Percentiles rank a stretch among this genome's conserved stretches.
phyloP scores from a whole-genome alignment of 768 basidiomycete genomes.

The Tulasnella sp. region DNA sequence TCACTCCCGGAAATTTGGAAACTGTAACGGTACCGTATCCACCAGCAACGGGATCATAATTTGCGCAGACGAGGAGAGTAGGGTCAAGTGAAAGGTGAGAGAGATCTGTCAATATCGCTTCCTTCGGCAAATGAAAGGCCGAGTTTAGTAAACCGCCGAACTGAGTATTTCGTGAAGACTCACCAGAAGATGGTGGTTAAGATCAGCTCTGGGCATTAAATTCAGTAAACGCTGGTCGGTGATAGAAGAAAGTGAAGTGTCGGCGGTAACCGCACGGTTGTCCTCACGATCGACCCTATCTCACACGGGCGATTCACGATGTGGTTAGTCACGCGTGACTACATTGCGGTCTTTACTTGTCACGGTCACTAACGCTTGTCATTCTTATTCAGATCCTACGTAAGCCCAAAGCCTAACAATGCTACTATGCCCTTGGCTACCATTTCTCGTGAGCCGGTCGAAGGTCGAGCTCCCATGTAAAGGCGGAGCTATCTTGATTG shows the following conservation, averaged over 20 bases:
- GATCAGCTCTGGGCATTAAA: not conserved
- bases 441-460: constrained; percentile 17
- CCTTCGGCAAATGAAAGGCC: not conserved
- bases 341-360: too few relatives aligned
- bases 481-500: constrained; percentile 17
- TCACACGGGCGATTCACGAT: too few relatives aligned
- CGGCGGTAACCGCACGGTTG: too few relatives aligned
- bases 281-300: too few relatives aligned
- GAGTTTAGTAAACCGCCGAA: not conserved
- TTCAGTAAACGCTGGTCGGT: too few relatives aligned
- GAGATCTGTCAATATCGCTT: not conserved
- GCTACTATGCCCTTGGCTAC: too few relatives aligned
- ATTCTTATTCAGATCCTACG: too few relatives aligned
- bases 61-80: not conserved
- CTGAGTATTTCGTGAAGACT: not conserved
- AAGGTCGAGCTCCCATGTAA: constrained; percentile 20
- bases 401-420: too few relatives aligned
- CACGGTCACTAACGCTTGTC: too few relatives aligned
- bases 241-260: too few relatives aligned
- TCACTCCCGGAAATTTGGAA: not conserved
- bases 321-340: too few relatives aligned
- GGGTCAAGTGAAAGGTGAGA: not conserved
- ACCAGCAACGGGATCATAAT: not conserved
- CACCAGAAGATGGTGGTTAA: not conserved
- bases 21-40: not conserved